Percentiles rank a stretch among this genome's conserved stretches.
Evolutionary conservation across 2,329 filamentous ascomycete species (phyloP).

Genomic region (Botrytis byssoidea): DNA sequence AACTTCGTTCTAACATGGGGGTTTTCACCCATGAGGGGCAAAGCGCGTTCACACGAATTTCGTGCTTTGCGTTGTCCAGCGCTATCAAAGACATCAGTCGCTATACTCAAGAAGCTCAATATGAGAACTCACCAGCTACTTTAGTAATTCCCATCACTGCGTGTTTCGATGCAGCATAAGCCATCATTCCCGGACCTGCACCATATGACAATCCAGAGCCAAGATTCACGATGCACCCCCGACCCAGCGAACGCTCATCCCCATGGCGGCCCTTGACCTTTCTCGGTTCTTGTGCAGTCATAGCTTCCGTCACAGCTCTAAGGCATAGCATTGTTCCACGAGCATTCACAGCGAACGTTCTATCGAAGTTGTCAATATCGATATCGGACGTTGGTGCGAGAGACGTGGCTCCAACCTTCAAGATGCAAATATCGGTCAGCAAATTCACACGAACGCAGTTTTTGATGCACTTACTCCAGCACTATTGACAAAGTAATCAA

Average conservation of each 20-base stretch:
- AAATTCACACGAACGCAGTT: not conserved
- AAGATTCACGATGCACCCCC: conserved; percentile 36
- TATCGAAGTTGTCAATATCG: conserved; percentile 30
- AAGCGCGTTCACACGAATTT: conserved; percentile 5
- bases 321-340: conserved; percentile 36
- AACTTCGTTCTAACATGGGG: conserved; percentile 21
- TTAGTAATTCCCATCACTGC: conserved; percentile 35
- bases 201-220: conserved; percentile 28
- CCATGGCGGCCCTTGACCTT: conserved; percentile 27
- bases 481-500: conserved; percentile 55
- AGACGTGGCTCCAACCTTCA: not conserved
- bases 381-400: conserved; percentile 28
- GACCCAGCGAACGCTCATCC: conserved; percentile 20
- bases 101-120: conserved; percentile 10
- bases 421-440: not conserved
- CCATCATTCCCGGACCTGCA: conserved; percentile 21
- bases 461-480: conserved; percentile 38
- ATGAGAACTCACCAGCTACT: conserved; percentile 22
- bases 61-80: not conserved
- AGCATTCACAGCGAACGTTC: conserved; percentile 39
- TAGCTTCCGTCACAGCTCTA: not conserved
- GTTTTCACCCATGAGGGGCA: conserved; percentile 25
- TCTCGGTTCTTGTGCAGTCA: conserved; percentile 36
- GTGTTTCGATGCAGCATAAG: conserved; percentile 36
- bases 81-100: not conserved